phyloP scores from a whole-genome alignment of 371 early-diverging fungal genomes.

The Mortierella sp. region DNA sequence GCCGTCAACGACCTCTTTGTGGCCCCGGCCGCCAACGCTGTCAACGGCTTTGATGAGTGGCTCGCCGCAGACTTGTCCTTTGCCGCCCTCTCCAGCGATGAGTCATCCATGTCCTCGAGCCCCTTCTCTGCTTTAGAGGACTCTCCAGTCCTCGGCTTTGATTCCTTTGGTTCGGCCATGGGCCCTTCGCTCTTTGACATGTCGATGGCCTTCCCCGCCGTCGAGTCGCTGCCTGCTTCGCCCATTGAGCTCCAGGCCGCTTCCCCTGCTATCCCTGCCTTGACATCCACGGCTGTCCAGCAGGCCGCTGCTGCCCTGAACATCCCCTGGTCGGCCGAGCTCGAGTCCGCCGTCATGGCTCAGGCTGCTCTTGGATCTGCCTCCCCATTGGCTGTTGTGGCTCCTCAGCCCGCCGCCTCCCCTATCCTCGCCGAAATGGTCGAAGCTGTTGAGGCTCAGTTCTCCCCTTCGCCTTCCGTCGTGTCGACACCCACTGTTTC shows the following conservation, averaged over 20 bases:
- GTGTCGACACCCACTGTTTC: constrained; percentile 39
- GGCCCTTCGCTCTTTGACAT: constrained; percentile 50
- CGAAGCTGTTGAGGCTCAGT: constrained; percentile 1
- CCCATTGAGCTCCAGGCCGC: constrained; percentile 6
- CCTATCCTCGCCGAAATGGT: constrained; percentile 1
- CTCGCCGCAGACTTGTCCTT: constrained; percentile 48
- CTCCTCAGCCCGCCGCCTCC: constrained; percentile 29
- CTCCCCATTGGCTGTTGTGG: constrained; percentile 3
- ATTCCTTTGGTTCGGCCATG: constrained; percentile 37
- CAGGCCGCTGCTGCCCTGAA: constrained; percentile 57
- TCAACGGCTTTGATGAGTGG: constrained; percentile 56
- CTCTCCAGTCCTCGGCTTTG: constrained; percentile 54
- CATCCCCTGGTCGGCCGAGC: constrained; percentile 51
- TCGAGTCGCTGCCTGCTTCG: background rate
- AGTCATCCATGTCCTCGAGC: constrained; percentile 51
- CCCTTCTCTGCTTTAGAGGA: constrained; percentile 54
- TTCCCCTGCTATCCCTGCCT: constrained; percentile 7
- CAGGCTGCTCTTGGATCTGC: constrained; percentile 32
- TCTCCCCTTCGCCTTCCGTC: constrained; percentile 30
- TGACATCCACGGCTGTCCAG: constrained; percentile 49
- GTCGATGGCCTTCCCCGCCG: constrained; percentile 20
- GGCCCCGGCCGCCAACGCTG: constrained; percentile 23
- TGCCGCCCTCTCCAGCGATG: constrained; percentile 44
- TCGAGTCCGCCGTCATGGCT: constrained; percentile 48
- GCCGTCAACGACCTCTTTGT: constrained; percentile 23